Evolutionary conservation across 768 basidiomycete species (phyloP).

Genomic region (Albatrellus ellisii): DNA sequence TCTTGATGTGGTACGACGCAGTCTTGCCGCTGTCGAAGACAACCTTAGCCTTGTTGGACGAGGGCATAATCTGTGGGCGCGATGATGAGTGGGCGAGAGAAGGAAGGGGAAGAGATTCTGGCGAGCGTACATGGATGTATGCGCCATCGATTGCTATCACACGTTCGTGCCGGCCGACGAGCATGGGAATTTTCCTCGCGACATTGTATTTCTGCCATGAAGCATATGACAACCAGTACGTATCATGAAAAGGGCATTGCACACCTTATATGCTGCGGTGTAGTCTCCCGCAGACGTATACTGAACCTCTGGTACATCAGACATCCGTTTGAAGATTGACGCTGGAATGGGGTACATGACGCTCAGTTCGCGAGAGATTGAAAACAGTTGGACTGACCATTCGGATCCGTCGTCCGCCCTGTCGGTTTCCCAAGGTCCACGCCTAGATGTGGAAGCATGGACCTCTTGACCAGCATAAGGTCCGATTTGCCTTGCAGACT

Average conservation of each 20-base stretch:
- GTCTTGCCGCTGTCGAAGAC: constrained; percentile 89
- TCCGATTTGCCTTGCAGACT: constrained; percentile 83
- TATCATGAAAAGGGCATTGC: constrained; percentile 2
- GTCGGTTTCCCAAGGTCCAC: constrained; percentile 53
- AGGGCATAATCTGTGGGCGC: constrained; percentile 67
- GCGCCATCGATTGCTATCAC: constrained; percentile 90
- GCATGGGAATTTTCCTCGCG: constrained; percentile 89
- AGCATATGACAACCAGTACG: background rate
- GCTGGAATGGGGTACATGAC: constrained; percentile 32
- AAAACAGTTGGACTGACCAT: constrained; percentile 38
- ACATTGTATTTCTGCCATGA: constrained; percentile 73
- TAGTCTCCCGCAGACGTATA: constrained; percentile 58
- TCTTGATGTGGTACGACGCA: constrained; percentile 83
- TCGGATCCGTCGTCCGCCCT: constrained; percentile 78
- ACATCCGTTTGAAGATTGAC: constrained; percentile 85
- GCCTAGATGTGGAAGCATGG: constrained; percentile 60
- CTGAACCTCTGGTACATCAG: constrained; percentile 45
- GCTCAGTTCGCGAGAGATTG: background rate
- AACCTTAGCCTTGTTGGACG: constrained; percentile 56
- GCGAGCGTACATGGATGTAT: constrained; percentile 65
- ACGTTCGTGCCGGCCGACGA: constrained; percentile 82
- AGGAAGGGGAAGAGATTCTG: background rate
- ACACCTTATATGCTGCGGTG: constrained; percentile 76
- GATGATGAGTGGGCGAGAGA: constrained; percentile 6
- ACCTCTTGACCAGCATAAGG: constrained; percentile 67